phyloP scores from a whole-genome alignment of 306 rosid genomes.

The Psophocarpus tetragonolobus region DNA sequence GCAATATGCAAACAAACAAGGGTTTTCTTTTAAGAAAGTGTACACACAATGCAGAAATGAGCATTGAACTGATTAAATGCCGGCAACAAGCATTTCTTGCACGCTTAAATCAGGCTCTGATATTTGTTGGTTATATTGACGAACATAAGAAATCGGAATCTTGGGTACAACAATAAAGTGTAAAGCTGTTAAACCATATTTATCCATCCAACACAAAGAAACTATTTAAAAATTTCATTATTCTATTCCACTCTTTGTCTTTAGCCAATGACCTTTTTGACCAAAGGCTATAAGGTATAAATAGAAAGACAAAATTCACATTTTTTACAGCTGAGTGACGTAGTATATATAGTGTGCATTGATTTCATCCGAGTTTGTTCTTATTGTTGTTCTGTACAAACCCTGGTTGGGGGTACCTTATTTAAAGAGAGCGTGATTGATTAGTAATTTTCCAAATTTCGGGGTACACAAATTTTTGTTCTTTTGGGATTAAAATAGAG shows the following conservation, averaged over 20 bases:
- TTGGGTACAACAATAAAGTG: slow-evolving; percentile 24
- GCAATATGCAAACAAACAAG: background rate
- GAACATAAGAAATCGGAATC: slow-evolving; percentile 15
- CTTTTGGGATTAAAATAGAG: slow-evolving; percentile 21
- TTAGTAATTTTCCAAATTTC: slow-evolving; percentile 9
- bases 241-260: background rate
- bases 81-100: slow-evolving; percentile 19
- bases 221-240: background rate
- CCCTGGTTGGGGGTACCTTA: slow-evolving; percentile 3
- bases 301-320: background rate
- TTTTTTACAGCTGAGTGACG: background rate
- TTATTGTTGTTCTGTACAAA: background rate
- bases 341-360: background rate
- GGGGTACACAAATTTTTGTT: background rate
- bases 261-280: background rate
- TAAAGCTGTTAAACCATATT: background rate
- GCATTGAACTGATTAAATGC: background rate
- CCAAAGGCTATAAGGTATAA: background rate
- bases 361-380: slow-evolving; percentile 20
- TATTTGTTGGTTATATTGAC: background rate
- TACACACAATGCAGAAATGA: background rate
- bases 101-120: background rate
- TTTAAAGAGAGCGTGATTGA: slow-evolving; percentile 8
- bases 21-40: background rate
- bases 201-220: slow-evolving; percentile 2